phyloP scores from a whole-genome alignment of 768 basidiomycete genomes.

The Panaeolus cyanescens region DNA sequence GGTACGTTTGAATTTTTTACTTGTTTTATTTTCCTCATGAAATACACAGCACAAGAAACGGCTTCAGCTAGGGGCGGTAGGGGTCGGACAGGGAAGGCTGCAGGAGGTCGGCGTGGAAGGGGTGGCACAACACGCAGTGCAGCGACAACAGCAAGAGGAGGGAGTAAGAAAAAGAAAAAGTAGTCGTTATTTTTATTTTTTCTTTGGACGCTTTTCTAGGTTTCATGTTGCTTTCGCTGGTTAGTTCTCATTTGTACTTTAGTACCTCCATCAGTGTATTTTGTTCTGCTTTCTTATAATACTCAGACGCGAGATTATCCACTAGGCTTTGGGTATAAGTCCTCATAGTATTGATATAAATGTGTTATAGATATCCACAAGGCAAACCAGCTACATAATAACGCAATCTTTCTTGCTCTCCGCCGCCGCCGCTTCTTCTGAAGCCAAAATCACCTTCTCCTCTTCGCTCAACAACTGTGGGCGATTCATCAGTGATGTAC shows the following conservation, averaged over 20 bases:
- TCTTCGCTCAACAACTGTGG: constrained; percentile 59
- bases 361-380: not conserved
- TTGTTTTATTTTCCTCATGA: not conserved
- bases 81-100: constrained; percentile 1
- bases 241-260: constrained; percentile 3
- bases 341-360: not conserved
- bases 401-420: constrained; percentile 54
- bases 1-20: constrained; percentile 38
- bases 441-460: constrained; percentile 61
- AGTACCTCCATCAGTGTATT: constrained; percentile 1
- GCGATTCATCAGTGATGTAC: not conserved
- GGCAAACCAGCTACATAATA: constrained; percentile 50
- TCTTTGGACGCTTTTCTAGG: not conserved
- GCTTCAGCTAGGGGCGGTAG: constrained; percentile 3
- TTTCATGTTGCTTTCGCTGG: constrained; percentile 1
- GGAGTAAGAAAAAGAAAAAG: constrained; percentile 15
- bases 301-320: not conserved
- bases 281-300: constrained; percentile 5
- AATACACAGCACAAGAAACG: constrained; percentile 31
- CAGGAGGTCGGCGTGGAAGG: constrained; percentile 2
- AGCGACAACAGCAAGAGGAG: constrained; percentile 5
- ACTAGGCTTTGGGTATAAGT: constrained; percentile 3
- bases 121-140: constrained; percentile 5
- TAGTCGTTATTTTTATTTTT: not conserved
- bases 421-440: constrained; percentile 44